Conservation (phyloP, 2,329 filamentous ascomycete species). For the Tolypocladium amazonense region DNA sequence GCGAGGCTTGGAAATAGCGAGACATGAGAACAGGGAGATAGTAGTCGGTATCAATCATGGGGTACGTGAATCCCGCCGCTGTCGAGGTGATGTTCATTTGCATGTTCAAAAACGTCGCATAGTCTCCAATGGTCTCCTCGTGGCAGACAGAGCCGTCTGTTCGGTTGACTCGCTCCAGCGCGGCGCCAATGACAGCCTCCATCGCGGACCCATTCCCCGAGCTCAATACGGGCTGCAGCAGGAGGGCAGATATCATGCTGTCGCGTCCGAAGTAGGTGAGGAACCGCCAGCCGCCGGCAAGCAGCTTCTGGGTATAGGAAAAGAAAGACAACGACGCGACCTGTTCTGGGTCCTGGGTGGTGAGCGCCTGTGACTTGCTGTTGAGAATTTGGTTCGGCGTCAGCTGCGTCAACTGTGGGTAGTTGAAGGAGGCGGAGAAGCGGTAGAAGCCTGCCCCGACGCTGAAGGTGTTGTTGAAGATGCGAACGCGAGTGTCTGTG, state of each 20-base stretch:
- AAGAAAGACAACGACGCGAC: constrained; percentile 48
- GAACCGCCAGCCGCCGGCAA: constrained; percentile 56
- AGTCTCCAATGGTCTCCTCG: constrained; percentile 56
- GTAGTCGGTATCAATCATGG: constrained; percentile 55
- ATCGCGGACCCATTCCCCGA: constrained; percentile 41
- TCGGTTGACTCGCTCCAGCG: constrained; percentile 49
- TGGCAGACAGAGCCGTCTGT: constrained; percentile 52
- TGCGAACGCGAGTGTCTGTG: constrained; percentile 17
- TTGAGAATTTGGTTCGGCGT: constrained; percentile 38
- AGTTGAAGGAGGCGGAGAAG: constrained; percentile 50
- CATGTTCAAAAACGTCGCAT: constrained; percentile 48
- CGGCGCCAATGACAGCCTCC: constrained; percentile 50
- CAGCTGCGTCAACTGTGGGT: constrained; percentile 49
- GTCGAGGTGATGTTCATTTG: constrained; percentile 41
- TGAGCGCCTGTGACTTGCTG: constrained; percentile 31
- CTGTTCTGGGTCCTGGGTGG: constrained; percentile 32
- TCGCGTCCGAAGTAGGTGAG: constrained; percentile 58
- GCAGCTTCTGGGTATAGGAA: constrained; percentile 51
- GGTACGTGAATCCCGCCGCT: constrained; percentile 44
- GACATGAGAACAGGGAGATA: constrained; percentile 47
- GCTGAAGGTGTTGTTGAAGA: constrained; percentile 29
- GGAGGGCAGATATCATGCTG: constrained; percentile 48
- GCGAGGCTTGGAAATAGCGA: constrained; percentile 38
- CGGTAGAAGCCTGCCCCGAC: constrained; percentile 44
- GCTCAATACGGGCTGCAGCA: constrained; percentile 48